These are phyloP conservation scores for Vanderwaltozyma tropicalis DNA, from an alignment of 805 yeast genomes.

Conservation along the genomic window DNA sequence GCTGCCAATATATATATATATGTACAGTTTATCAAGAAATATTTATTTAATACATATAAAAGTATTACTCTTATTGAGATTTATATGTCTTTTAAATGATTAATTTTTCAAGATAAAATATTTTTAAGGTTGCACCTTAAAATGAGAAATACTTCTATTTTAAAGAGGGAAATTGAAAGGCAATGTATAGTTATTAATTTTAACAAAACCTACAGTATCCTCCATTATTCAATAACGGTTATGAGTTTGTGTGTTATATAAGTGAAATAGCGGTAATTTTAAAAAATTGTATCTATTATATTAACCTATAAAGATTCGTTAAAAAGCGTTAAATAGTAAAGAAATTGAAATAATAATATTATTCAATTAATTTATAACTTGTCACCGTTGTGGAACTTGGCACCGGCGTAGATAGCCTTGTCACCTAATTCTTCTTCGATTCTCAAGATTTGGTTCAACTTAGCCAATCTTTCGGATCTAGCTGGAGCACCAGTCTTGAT, in stretches of 20 bases:
- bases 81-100: too few relatives aligned
- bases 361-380: constrained; percentile 26
- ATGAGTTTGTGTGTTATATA: not conserved
- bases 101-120: too few relatives aligned
- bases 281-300: constrained; percentile 10
- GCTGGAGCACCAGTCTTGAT: constrained; percentile 99
- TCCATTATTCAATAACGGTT: too few relatives aligned
- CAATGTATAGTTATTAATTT: too few relatives aligned
- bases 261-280: not conserved
- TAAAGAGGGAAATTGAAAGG: too few relatives aligned
- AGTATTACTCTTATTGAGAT: too few relatives aligned
- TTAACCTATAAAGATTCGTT: constrained; percentile 11
- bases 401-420: constrained; percentile 95
- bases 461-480: constrained; percentile 99
- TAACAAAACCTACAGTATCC: too few relatives aligned
- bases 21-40: not conserved
- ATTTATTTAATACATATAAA: too few relatives aligned
- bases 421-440: constrained; percentile 97
- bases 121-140: too few relatives aligned
- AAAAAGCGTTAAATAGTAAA: constrained; percentile 5
- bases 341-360: constrained; percentile 5
- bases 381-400: constrained; percentile 59
- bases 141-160: too few relatives aligned
- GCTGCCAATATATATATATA: not conserved
- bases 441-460: constrained; percentile 95